These are phyloP conservation scores for Leptodontidium sp. DNA, from an alignment of 2,329 filamentous ascomycete genomes.

Conservation along the genomic window DNA sequence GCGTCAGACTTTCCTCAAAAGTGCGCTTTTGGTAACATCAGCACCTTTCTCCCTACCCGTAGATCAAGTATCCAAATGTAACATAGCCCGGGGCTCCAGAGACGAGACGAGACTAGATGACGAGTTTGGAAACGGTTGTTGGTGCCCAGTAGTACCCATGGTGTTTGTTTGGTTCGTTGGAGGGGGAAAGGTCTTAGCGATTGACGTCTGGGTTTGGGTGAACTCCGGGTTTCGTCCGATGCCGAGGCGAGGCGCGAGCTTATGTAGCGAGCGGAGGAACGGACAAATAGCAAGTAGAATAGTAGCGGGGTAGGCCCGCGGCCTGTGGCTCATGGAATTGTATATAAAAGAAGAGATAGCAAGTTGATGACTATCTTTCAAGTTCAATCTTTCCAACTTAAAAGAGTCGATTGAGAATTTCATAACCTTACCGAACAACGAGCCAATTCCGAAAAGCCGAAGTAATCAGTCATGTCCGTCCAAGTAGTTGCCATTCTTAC, in stretches of 20 bases:
- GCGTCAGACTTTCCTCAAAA: too few species aligned
- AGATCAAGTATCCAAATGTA: not conserved
- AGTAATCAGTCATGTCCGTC: slow-evolving; percentile 25
- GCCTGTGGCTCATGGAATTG: too few species aligned
- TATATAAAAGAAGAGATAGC: too few species aligned
- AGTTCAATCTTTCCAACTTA: too few species aligned
- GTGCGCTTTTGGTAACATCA: too few species aligned
- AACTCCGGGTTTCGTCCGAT: slow-evolving; percentile 1
- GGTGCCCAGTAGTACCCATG: not conserved
- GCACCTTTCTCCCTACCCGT: too few species aligned
- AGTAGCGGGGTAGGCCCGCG: not conserved
- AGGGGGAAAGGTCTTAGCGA: not conserved
- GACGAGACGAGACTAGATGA: not conserved
- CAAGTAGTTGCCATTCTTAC: slow-evolving; percentile 33
- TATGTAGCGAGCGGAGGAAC: not conserved
- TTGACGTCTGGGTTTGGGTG: not conserved
- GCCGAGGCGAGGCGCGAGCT: slow-evolving; percentile 4
- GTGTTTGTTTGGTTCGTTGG: not conserved
- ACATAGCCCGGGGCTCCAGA: not conserved
- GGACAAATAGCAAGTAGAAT: not conserved
- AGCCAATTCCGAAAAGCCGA: not conserved
- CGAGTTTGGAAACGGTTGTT: not conserved
- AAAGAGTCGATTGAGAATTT: too few species aligned
- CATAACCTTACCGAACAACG: not conserved
- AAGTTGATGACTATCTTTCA: too few species aligned